Evolutionary conservation across 441 rosid species (phyloP).

Genomic region (Populus hybrid): DNA sequence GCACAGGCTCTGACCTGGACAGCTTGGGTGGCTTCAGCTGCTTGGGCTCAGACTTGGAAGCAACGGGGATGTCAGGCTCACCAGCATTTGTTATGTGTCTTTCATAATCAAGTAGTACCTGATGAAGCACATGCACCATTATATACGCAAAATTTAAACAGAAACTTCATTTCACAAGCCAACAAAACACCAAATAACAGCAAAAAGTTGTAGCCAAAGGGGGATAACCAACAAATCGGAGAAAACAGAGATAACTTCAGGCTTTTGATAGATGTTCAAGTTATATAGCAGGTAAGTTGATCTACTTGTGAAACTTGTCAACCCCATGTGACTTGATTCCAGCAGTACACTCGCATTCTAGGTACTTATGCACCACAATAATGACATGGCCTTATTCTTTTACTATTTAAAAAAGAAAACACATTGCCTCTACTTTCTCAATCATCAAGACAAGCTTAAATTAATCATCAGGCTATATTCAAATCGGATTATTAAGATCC

Average conservation of each 20-base stretch:
- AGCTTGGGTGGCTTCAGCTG: background rate
- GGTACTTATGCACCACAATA: background rate
- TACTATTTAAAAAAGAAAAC: background rate
- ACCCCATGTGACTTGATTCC: background rate
- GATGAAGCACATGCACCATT: slow-evolving; percentile 14
- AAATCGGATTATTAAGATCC: no score
- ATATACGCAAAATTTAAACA: slow-evolving; percentile 1
- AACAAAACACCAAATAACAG: background rate
- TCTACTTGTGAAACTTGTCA: background rate
- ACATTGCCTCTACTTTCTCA: background rate
- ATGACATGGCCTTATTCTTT: background rate
- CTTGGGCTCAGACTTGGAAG: slow-evolving; percentile 38
- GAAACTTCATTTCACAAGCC: background rate
- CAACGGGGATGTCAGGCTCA: slow-evolving; percentile 47
- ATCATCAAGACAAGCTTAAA: no score
- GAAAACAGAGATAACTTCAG: background rate
- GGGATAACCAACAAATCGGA: background rate
- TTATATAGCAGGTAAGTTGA: background rate
- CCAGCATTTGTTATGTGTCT: slow-evolving; percentile 51
- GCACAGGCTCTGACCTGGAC: slow-evolving; percentile 28
- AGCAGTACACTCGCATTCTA: background rate
- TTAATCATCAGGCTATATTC: no score
- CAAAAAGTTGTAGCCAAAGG: background rate
- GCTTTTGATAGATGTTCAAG: background rate
- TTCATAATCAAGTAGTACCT: slow-evolving; percentile 85